Evolutionary conservation across 2,329 filamentous ascomycete genomes (phyloP).

Genomic region (Sporothrix globosa): DNA sequence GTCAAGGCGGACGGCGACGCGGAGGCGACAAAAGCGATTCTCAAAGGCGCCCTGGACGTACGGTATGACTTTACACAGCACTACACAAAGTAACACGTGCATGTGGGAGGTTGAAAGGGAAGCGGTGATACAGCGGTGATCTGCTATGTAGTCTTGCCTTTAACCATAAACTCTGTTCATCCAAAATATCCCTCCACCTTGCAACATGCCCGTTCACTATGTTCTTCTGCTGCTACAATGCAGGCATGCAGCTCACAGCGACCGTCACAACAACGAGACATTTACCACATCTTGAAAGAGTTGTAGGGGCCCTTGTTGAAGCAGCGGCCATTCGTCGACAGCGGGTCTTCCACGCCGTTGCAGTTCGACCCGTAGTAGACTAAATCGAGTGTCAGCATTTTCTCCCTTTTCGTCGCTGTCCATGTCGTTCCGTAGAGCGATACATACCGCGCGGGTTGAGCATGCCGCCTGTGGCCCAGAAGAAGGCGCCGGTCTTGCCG

Average conservation of each 20-base stretch:
- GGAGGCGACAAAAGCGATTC: conserved; percentile 43
- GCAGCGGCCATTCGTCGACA: conserved; percentile 18
- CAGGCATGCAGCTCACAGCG: no score
- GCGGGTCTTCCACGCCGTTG: conserved; percentile 20
- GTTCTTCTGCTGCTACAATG: no score
- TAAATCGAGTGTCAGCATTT: not conserved
- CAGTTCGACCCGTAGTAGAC: not conserved
- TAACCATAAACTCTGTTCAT: no score
- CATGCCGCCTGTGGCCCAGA: conserved; percentile 25
- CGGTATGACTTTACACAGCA: conserved; percentile 53
- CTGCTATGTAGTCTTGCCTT: no score
- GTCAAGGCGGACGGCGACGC: conserved; percentile 44
- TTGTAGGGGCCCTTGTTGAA: conserved; percentile 18
- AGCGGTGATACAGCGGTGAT: no score
- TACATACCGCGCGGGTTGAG: conserved; percentile 14
- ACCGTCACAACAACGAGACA: no score
- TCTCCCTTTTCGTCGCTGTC: no score
- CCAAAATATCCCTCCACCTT: no score
- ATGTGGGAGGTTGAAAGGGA: not conserved
- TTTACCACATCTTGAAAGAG: conserved; percentile 23
- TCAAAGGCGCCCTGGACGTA: conserved; percentile 45
- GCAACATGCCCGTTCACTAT: no score
- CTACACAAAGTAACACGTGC: conserved; percentile 41
- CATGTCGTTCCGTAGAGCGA: no score
- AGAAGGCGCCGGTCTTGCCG: not conserved